Evolutionary conservation across 495 filamentous ascomycete species (phyloP), one percentile per base, ranked within the genome.

Genomic region (Pseudevernia furfuracea): DNA sequence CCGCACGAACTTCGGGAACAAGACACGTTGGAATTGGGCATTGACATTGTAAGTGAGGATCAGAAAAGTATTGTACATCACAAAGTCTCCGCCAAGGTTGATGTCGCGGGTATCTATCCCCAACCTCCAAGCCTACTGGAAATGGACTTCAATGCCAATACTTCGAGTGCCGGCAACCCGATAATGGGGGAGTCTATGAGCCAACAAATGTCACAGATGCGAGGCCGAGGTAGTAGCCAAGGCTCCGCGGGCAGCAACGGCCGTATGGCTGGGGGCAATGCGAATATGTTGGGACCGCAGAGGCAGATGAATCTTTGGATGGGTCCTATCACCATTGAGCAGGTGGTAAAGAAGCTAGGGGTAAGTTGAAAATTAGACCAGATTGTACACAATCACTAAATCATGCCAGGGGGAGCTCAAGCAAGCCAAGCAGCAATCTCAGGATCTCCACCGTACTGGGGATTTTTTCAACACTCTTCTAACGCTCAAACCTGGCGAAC

Each of bases 41-140:
- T 98, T 61, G 94, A 98, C 73, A 98, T 98, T 69, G 92, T 98
- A 28, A 93, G 90, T 70, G 94, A 98, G 71, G 94, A 98, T 73
- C 93, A 97, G 72, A 97, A 96, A 76, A 96, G 91, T 0, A 89
- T 98, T 39, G 92, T 98, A 19, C 94, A 98, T 73, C 94, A 97
- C 75, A 98, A 98, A 71, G 94, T 98, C 34, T 91, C 92, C 9
- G 91, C 93, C 19, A 92, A 94, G 70, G 91, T 98, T 63, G 94
- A 97, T 70, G 90, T 96, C 78, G 92, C 94, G 19, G 94, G 94
- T 23, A 82, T 90, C 61, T 84, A 91, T 73, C 72, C 79, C 71
- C 75, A 81, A 71, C 72, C 78, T 14, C 88, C 83, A 62, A 91
- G 87, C 72, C 80, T 91, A 34, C 74, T 96, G 59, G 92, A 96